Percentiles rank a stretch among this genome's conserved stretches.
Evolutionary conservation across 352 stramenopile genomes (phyloP).

Genomic region (Thalassiosira oceanica): DNA sequence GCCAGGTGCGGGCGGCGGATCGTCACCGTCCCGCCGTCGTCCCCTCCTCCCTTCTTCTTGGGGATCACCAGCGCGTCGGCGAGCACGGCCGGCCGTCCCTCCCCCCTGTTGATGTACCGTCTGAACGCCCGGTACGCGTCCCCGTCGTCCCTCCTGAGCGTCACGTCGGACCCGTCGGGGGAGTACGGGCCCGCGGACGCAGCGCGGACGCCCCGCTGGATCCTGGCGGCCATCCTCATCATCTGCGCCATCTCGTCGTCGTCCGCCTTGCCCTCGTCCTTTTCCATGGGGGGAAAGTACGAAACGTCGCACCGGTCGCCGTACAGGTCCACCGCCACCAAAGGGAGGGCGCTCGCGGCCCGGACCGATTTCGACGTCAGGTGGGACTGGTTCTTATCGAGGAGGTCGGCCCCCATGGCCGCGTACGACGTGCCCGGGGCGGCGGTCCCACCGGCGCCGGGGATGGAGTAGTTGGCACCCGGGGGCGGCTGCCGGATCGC

Average conservation of each 20-base stretch:
- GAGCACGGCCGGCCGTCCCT: constrained; percentile 50
- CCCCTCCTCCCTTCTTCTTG: constrained; percentile 3
- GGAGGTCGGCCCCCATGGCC: constrained; percentile 59
- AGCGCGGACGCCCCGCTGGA: constrained; percentile 19
- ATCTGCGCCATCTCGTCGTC: constrained; percentile 13
- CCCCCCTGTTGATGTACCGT: constrained; percentile 68
- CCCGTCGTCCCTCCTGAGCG: constrained; percentile 46
- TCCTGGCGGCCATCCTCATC: constrained; percentile 22
- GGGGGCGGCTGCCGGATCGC: constrained; percentile 6
- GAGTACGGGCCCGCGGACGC: background rate
- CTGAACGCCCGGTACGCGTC: constrained; percentile 67
- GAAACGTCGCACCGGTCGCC: constrained; percentile 44
- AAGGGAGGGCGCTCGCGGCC: constrained; percentile 48
- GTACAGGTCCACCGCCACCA: constrained; percentile 75
- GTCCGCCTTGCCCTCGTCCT: constrained; percentile 18
- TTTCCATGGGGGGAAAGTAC: constrained; percentile 55
- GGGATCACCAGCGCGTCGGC: constrained; percentile 36
- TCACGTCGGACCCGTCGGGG: constrained; percentile 10
- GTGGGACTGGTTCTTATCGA: constrained; percentile 68
- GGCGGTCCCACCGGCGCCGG: constrained; percentile 10
- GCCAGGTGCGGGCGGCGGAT: constrained; percentile 60
- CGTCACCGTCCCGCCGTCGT: constrained; percentile 27
- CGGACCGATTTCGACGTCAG: constrained; percentile 56
- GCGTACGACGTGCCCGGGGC: constrained; percentile 27
- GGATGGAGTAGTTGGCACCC: constrained; percentile 19